phyloP scores from a whole-genome alignment of 192 early-diverging fungal species.

The Coemansia sp. region DNA sequence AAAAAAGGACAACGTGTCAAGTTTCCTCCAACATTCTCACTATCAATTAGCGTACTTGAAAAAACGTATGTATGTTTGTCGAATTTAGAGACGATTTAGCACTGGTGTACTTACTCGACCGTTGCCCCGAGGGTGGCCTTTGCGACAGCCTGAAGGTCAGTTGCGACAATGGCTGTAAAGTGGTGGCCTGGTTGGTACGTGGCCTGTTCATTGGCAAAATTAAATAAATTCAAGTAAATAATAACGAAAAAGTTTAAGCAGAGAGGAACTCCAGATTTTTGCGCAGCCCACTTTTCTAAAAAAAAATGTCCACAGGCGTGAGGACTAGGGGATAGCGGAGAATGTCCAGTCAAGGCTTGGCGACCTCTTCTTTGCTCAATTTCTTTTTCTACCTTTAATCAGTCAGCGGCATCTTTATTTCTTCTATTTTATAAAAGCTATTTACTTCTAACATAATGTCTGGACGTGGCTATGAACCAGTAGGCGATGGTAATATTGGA shows the following conservation, averaged over 20 bases:
- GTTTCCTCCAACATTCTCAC: not conserved
- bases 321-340: too few species aligned
- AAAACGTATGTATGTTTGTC: not conserved
- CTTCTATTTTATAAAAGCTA: not conserved
- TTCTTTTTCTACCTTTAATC: too few species aligned
- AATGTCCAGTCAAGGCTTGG: not conserved
- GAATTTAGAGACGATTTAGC: not conserved
- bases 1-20: not conserved
- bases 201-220: conserved; percentile 16
- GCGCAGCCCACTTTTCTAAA: not conserved
- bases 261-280: not conserved
- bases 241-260: not conserved
- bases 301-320: too few species aligned
- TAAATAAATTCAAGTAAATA: not conserved
- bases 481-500: conserved; percentile 50
- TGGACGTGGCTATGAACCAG: conserved; percentile 39
- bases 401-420: not conserved
- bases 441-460: conserved; percentile 22
- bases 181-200: conserved; percentile 6
- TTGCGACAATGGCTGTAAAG: conserved; percentile 33
- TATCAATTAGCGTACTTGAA: not conserved
- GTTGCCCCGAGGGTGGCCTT: conserved; percentile 25
- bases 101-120: not conserved
- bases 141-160: conserved; percentile 45
- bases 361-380: not conserved